Percentiles rank a stretch among this genome's conserved stretches.
Evolutionary conservation across 176 grass and related monocot species (phyloP).

Genomic region (sorghum (Sorghum bicolor)): Sorghum_bicolor_NCBIv3 NC_012870.2:16842001-16842500

Average conservation of each 20-base stretch:
- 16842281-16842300: slow-evolving; percentile 39
- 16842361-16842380: not conserved
- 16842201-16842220: slow-evolving; percentile 46
- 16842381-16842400: not conserved
- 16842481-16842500: not conserved
- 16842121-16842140: slow-evolving; percentile 67
- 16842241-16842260: slow-evolving; percentile 65
- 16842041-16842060: slow-evolving; percentile 60
- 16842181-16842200: slow-evolving; percentile 62
- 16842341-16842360: not conserved
- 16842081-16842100: slow-evolving; percentile 70
- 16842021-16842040: slow-evolving; percentile 85
- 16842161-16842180: slow-evolving; percentile 58
- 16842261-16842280: slow-evolving; percentile 38
- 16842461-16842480: not conserved
- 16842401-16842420: not conserved
- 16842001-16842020: slow-evolving; percentile 53
- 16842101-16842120: slow-evolving; percentile 59
- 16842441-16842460: not conserved
- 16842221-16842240: slow-evolving; percentile 87
- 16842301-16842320: slow-evolving; percentile 36
- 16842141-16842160: slow-evolving; percentile 66
- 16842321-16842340: not conserved
- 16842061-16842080: slow-evolving; percentile 66
- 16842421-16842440: not conserved